A percentile compares a stretch with the other conserved stretches of the same genome.
phyloP scores from a whole-genome alignment of 1,284 basidiomycete genomes.

The Irpex rosettiformis region DNA sequence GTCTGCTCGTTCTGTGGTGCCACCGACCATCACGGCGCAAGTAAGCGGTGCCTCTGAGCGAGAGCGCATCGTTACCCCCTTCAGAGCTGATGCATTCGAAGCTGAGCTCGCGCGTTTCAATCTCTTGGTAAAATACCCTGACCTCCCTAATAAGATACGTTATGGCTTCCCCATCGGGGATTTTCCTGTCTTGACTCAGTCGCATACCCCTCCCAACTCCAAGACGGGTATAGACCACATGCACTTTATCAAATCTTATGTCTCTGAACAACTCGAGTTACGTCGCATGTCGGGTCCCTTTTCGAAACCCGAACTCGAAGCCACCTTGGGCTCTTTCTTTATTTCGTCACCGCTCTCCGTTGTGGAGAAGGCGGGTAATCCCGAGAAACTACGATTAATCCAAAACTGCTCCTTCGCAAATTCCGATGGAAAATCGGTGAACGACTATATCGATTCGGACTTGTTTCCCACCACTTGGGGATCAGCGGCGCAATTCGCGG shows the following conservation, averaged over 20 bases:
- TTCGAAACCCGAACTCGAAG: background rate
- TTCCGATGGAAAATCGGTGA: conserved; percentile 22
- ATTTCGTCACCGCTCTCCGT: conserved; percentile 23
- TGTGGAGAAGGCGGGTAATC: conserved; percentile 4
- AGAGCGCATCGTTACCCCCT: background rate
- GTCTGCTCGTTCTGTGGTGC: background rate
- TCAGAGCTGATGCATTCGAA: background rate
- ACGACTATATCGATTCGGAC: conserved; percentile 28
- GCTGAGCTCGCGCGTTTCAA: background rate
- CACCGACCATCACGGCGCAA: background rate
- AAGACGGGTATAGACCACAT: background rate
- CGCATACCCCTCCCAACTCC: background rate
- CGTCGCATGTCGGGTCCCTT: background rate
- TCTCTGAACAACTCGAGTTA: background rate
- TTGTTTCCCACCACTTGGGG: conserved; percentile 31
- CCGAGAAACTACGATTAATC: conserved; percentile 12
- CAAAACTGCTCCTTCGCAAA: conserved; percentile 6
- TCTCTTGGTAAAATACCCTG: background rate
- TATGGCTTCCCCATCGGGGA: background rate
- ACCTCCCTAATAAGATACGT: background rate
- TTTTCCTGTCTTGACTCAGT: background rate
- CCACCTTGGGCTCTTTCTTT: conserved; percentile 24
- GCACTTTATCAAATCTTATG: background rate
- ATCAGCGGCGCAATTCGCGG: conserved; percentile 23
- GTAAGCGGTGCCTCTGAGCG: background rate